Percentiles rank a stretch among this genome's conserved stretches.
Conservation (phyloP, 2,329 filamentous ascomycete species). For the Coniochaeta sp. region DNA sequence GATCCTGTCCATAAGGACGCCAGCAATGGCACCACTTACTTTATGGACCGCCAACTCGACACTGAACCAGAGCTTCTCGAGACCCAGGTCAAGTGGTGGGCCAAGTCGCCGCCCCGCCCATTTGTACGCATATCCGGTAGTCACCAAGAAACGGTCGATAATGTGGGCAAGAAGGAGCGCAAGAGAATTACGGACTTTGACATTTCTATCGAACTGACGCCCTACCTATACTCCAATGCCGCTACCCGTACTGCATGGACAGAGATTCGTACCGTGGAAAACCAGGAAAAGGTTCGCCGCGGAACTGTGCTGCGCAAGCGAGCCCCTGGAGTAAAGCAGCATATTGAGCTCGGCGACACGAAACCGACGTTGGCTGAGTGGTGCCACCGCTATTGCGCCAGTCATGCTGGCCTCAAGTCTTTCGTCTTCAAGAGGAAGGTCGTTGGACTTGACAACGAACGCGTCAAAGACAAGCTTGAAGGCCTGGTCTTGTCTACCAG, state of each 20-base stretch:
- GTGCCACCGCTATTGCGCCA: slow-evolving; percentile 62
- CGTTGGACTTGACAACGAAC: slow-evolving; percentile 51
- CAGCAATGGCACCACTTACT: slow-evolving; percentile 29
- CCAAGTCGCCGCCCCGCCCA: slow-evolving; percentile 43
- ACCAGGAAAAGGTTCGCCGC: slow-evolving; percentile 55
- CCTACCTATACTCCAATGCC: slow-evolving; percentile 44
- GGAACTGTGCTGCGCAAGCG: slow-evolving; percentile 51
- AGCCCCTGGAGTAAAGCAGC: slow-evolving; percentile 38
- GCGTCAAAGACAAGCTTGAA: slow-evolving; percentile 43
- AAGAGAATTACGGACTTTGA: slow-evolving; percentile 50
- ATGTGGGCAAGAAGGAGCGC: slow-evolving; percentile 37
- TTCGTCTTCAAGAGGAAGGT: slow-evolving; percentile 47
- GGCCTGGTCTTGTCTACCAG: slow-evolving; percentile 55
- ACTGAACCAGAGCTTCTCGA: slow-evolving; percentile 34
- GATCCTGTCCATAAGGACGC: slow-evolving; percentile 15
- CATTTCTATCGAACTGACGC: slow-evolving; percentile 50
- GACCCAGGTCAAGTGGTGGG: slow-evolving; percentile 33
- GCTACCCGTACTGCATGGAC: slow-evolving; percentile 30
- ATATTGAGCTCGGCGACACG: slow-evolving; percentile 33
- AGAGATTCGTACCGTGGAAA: slow-evolving; percentile 43
- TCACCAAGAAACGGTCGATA: slow-evolving; percentile 38
- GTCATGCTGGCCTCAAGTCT: slow-evolving; percentile 47
- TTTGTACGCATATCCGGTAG: slow-evolving; percentile 45
- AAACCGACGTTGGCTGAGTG: slow-evolving; percentile 46
- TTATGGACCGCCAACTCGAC: slow-evolving; percentile 38